Percentiles rank a stretch among this genome's conserved stretches.
phyloP scores from a whole-genome alignment of 176 grass and related monocot species.

The Zea luxurians region DNA sequence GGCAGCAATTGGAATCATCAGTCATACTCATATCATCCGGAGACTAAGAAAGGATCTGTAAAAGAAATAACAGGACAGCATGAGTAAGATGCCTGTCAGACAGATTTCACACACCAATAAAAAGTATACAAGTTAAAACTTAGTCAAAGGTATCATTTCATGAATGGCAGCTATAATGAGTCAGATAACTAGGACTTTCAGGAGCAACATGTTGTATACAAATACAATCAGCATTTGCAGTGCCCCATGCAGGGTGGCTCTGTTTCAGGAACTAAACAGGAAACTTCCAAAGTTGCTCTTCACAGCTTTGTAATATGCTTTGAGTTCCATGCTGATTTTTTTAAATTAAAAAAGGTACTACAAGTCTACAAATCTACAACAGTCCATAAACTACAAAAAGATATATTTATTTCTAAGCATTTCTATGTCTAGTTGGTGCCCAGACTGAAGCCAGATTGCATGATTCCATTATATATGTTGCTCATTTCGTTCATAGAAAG shows the following conservation, averaged over 20 bases:
- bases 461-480: background rate
- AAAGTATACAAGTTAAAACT: background rate
- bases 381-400: background rate
- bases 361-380: background rate
- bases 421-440: background rate
- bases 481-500: background rate
- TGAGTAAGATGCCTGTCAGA: background rate
- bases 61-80: background rate
- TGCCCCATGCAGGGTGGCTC: background rate
- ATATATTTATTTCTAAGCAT: background rate
- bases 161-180: background rate
- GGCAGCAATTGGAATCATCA: no score
- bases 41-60: constrained; percentile 33
- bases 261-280: background rate
- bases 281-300: background rate
- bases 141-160: background rate
- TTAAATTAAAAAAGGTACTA: background rate
- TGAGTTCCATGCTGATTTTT: background rate
- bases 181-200: constrained; percentile 1
- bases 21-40: background rate
- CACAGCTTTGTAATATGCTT: background rate
- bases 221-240: background rate
- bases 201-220: background rate
- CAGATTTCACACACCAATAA: background rate
- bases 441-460: background rate